phyloP scores from a whole-genome alignment of 305 asterid genomes.

The Fraxinus greggii region DNA sequence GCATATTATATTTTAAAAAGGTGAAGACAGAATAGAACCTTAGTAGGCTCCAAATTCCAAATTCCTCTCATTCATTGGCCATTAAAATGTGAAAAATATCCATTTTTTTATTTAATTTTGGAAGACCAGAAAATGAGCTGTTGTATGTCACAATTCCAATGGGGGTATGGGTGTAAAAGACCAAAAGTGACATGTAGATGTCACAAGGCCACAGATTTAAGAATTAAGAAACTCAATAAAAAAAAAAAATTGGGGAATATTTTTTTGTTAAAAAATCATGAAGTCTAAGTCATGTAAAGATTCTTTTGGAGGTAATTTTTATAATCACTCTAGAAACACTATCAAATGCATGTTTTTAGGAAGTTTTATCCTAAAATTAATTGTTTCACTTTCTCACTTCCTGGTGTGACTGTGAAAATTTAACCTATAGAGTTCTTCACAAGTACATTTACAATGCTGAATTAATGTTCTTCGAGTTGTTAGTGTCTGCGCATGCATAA shows the following conservation, averaged over 20 bases:
- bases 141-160: conserved; percentile 26
- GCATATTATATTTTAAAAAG: conserved; percentile 22
- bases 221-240: background rate
- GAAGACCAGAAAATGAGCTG: conserved; percentile 17
- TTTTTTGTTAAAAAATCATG: background rate
- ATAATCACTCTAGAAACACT: background rate
- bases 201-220: background rate
- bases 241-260: conserved; percentile 1
- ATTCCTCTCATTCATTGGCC: conserved; percentile 39
- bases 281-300: background rate
- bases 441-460: background rate
- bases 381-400: background rate
- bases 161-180: conserved; percentile 42
- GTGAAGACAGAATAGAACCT: conserved; percentile 39
- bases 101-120: conserved; percentile 14
- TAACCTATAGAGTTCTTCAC: background rate
- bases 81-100: conserved; percentile 27
- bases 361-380: background rate
- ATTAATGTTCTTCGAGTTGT: background rate
- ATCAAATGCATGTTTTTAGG: background rate
- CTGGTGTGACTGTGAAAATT: background rate
- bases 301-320: background rate
- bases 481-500: background rate
- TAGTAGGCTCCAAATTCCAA: conserved; percentile 32
- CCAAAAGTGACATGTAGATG: conserved; percentile 35